Base-by-base conservation (phyloP, 2,329 filamentous ascomycete species). In the Fusarium nurragi region DNA sequence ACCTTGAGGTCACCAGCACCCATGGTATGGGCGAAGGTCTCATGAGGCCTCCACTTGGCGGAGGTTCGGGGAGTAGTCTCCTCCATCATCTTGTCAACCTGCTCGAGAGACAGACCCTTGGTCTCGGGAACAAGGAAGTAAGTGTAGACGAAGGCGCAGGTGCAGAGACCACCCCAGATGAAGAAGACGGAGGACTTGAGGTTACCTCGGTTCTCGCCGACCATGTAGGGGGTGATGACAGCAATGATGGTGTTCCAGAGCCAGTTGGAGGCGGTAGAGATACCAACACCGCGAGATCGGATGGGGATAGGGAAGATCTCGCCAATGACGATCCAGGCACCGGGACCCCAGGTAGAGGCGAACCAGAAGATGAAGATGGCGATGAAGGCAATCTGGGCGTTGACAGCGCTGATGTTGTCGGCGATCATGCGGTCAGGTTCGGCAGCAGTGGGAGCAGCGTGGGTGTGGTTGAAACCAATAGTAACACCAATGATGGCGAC, bases 341-440 rank as follows among this genome's bases (percentile, higher is more conserved):
- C 90, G 8, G 92, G 92, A 50, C 93, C 93, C 93, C 92, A 97
- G 65, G 93, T 97, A 57, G 86, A 88, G 60, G 93, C 93, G 77
- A 97, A 97, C 85, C 90, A 94, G 85, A 92, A 93, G 83, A 97
- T 94, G 85, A 93, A 95, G 82, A 97, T 89, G 81, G 89, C 90
- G 75, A 95, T 95, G 81, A 96, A 95, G 61, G 91, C 87, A 67
- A 97, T 93, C 84, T 94, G 89, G 46, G 90, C 64, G 52, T 68
- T 68, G 51, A 67, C 64, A 30, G 87, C 88, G 4, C 80, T 66
- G 60, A 83, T 78, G 76, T 89, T 86, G 79, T 84, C 49, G 72
- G 82, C 81, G 9, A 81, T 77, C 19, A 73, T 75, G 19, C 68
- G 70, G 26, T 67, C 67, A 1, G 79, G 72, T 44, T 83, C 74